A percentile compares a stretch with the other conserved stretches of the same genome.
These are phyloP conservation scores for Verticillium isaacii DNA, from an alignment of 2,329 filamentous ascomycete genomes.

Conservation along the genomic window DNA sequence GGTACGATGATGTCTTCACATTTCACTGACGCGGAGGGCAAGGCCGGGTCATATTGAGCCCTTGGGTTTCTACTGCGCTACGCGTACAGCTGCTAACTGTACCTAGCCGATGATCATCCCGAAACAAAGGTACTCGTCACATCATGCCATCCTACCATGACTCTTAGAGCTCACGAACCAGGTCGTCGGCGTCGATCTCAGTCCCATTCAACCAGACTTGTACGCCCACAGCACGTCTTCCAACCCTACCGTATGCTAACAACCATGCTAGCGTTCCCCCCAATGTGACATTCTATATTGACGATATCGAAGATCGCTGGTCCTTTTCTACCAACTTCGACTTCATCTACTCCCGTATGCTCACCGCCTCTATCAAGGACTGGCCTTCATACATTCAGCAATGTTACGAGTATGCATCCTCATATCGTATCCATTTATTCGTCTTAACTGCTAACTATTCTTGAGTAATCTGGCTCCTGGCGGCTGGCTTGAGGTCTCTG, in stretches of 20 bases:
- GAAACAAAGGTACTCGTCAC: slow-evolving; percentile 18
- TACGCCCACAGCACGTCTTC: slow-evolving; percentile 10
- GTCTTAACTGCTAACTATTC: not conserved
- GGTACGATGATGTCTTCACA: slow-evolving; percentile 16
- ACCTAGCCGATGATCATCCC: slow-evolving; percentile 22
- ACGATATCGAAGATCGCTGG: slow-evolving; percentile 20
- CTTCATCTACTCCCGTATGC: slow-evolving; percentile 29
- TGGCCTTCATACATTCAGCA: slow-evolving; percentile 31
- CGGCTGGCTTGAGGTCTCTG: slow-evolving; percentile 38
- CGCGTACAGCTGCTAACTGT: not conserved
- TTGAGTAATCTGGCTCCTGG: slow-evolving; percentile 30
- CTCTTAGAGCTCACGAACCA: not conserved
- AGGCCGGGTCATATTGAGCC: not conserved
- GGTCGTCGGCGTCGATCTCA: slow-evolving; percentile 36
- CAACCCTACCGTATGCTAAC: not conserved
- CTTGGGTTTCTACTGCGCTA: no score
- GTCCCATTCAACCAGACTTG: slow-evolving; percentile 34
- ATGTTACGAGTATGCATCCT: slow-evolving; percentile 22
- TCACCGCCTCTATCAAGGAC: slow-evolving; percentile 28
- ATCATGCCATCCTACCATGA: no score
- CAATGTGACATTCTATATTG: slow-evolving; percentile 20
- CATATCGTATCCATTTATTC: no score
- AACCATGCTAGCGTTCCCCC: slow-evolving; percentile 8
- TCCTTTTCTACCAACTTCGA: slow-evolving; percentile 20
- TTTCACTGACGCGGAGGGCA: not conserved